Conservation (phyloP, 139 green algal species). For the Picocystis salinarum region DNA sequence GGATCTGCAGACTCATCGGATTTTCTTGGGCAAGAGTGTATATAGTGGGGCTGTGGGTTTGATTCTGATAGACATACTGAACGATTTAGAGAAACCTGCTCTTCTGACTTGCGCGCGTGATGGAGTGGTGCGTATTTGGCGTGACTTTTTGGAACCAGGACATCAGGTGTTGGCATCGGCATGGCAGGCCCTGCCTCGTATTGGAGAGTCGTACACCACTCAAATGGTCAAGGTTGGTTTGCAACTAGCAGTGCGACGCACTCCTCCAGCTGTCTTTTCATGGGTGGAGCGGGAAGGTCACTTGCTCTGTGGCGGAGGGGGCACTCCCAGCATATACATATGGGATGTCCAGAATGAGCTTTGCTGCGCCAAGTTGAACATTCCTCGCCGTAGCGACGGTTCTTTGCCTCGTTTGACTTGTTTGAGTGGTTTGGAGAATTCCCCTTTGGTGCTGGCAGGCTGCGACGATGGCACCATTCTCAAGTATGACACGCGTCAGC, state of each 20-base stretch:
- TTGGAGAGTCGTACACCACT: background rate
- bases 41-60: too few species aligned
- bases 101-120: constrained; percentile 1
- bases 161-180: constrained; percentile 6
- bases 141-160: background rate
- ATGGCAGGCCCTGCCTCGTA: constrained; percentile 3
- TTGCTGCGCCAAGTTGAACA: constrained; percentile 1
- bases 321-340: constrained; percentile 6
- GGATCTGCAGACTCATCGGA: too few species aligned
- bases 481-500: too few species aligned
- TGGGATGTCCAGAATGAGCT: constrained; percentile 13
- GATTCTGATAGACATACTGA: too few species aligned
- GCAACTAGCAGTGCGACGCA: background rate
- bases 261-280: constrained; percentile 7
- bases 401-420: background rate
- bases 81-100: constrained; percentile 5
- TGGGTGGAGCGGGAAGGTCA: constrained; percentile 7
- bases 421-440: too few species aligned
- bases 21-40: too few species aligned
- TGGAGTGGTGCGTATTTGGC: constrained; percentile 11
- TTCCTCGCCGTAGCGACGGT: background rate
- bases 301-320: constrained; percentile 7
- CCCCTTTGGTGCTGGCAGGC: too few species aligned
- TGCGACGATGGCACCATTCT: too few species aligned
- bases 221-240: background rate